These are phyloP conservation scores for Sphagnum fallax DNA, from an alignment of 228 moss, liverwort and hornwort species.

Conservation along the genomic window DNA sequence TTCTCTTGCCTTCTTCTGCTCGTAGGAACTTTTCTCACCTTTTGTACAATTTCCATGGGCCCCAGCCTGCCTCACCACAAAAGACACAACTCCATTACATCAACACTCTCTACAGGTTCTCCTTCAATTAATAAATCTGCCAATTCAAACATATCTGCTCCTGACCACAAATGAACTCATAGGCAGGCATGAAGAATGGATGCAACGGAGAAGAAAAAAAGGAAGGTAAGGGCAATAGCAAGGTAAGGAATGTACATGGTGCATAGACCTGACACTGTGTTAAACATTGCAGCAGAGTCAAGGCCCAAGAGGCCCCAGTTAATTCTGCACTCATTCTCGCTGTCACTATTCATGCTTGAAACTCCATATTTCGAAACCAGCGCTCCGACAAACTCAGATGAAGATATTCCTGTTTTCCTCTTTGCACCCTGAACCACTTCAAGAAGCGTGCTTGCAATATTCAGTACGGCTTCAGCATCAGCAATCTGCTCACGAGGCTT, in stretches of 20 bases:
- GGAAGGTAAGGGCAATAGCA: no score
- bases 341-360: constrained; percentile 3
- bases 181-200: no score
- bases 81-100: no score
- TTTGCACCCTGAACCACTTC: constrained; percentile 43
- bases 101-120: no score
- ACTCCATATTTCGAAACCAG: constrained; percentile 38
- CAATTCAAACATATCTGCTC: no score
- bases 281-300: constrained; percentile 32
- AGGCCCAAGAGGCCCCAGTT: constrained; percentile 67
- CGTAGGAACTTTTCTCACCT: constrained; percentile 24
- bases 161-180: no score
- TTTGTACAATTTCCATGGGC: constrained; percentile 65
- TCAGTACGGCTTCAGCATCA: constrained; percentile 61
- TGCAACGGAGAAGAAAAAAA: no score
- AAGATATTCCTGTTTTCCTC: constrained; percentile 36
- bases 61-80: constrained; percentile 43
- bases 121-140: no score
- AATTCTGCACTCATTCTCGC: constrained; percentile 12
- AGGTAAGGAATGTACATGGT: constrained; percentile 50
- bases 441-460: constrained; percentile 40
- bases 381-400: constrained; percentile 55
- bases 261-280: constrained; percentile 40
- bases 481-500: constrained; percentile 74
- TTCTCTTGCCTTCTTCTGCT: constrained; percentile 20